Base-by-base conservation (phyloP, 768 basidiomycete genomes). In the Pleurotus djamor region DNA sequence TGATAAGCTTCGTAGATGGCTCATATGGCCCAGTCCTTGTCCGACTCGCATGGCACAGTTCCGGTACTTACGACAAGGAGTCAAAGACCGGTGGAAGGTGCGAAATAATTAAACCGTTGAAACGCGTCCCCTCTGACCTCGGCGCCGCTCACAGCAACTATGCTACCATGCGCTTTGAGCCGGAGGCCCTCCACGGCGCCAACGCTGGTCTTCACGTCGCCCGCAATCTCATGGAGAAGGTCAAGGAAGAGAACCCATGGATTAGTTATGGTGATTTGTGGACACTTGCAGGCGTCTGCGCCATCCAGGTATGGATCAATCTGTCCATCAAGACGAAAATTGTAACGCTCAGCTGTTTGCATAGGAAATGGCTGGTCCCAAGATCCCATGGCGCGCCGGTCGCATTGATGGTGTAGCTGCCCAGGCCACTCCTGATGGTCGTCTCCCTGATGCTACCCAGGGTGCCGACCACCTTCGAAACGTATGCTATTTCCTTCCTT, bases 91-190 rank as follows among this genome's bases (percentile, higher is more conserved):
- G 92, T 61, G 92, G 92, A 74, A 94, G 92, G 92, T 86, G 63
- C 50, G 76, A 68, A 34, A 28, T 8, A 14, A 41, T 41, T 7
- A 7, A 41, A 59, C 59, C 48, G 48, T 33, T 35, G n/a, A 35
- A 35, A 28, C 62, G 13, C 37, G 36, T 34, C 17, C 21, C 58
- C 32, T 12, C 60, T 54, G 48, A 49, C 35, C 32, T 28, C 49
- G 60, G n/a, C n/a, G 44, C 48, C 35, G n/a, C 33, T 28, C 41
- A 45, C 69, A 90, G 92, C 80, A 98, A 99, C 83, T 95, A 93
- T 64, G 96, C 97, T 2, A 98, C 96, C 21, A 99, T 99, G 96
- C 91, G 96, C 58, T 99, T 98, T 74, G 84, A 86, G 57, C 92
- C 96, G 43, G 96, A 98, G 71, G 69, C 94, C 9, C 69, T 81